Evolutionary conservation across 352 stramenopile genomes (phyloP).

Genomic region (Blastocystis sp.): DNA sequence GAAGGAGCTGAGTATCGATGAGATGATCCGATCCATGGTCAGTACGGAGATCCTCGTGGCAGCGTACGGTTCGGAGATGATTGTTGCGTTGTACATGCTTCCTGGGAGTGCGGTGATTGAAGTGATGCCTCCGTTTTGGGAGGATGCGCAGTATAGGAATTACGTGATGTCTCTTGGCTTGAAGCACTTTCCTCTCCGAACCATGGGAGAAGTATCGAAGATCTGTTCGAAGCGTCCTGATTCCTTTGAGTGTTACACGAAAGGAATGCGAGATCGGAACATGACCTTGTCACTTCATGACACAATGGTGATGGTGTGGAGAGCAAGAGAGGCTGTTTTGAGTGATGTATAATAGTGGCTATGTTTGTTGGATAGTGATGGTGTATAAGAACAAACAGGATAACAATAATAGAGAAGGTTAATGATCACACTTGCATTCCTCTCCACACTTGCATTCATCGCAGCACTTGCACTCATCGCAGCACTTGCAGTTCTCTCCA

Average conservation of each 20-base stretch:
- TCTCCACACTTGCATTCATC: not conserved
- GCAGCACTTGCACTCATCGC: not conserved
- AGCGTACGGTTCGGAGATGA: not conserved
- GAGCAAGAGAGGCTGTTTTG: not conserved
- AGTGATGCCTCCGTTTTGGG: not conserved
- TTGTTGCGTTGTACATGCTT: conserved; percentile 9
- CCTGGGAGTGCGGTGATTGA: conserved; percentile 25
- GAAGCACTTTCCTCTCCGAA: not conserved
- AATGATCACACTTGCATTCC: not conserved
- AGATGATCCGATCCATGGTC: not conserved
- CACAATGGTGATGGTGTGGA: not conserved
- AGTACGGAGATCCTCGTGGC: not conserved
- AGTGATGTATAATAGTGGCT: too few species aligned
- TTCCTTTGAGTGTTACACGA: not conserved
- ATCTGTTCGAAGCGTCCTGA: not conserved
- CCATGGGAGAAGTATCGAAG: not conserved
- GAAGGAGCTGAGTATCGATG: not conserved
- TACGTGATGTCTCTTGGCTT: not conserved
- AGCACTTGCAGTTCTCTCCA: not conserved
- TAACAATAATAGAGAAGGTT: too few species aligned
- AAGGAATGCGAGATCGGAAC: not conserved
- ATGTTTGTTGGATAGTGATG: too few species aligned
- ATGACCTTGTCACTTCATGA: not conserved
- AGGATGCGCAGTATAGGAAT: not conserved
- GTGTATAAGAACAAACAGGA: too few species aligned